Base-by-base conservation (phyloP, 169 alveolate species). In the Plasmodium gaboni region DNA sequence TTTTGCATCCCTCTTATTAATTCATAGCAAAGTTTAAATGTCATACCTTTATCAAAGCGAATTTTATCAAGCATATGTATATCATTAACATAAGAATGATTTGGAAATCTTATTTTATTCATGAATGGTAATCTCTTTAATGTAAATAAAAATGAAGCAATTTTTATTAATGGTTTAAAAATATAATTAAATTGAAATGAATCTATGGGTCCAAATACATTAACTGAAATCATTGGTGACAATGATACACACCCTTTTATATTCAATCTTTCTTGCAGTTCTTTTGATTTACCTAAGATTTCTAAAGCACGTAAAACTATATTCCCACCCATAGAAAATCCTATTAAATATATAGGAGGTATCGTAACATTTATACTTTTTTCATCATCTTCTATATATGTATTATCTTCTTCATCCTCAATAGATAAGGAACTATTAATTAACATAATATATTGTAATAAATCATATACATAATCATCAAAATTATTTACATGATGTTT, bases 241-340 rank as follows among this genome's bases (percentile, higher is more conserved):
- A 93, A 64, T 19, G 93, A 83, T 57, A 93, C 67, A 32, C 91
- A 60, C 7, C 94, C 96, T 69, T 73, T 93, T 50, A 93, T 74
- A 67, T 91, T 86, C 48, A 72, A 57, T 26, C 57, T 71, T 6
- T 42, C 15, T 8, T 48, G 57, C 22, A 68, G 73, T 44, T 61
- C 69, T 68, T 60, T 72, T 48, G 90, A 74, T 22, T 59, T 73
- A 17, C 67, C 51, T 26, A 78, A 53, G 0, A 73, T 72, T 65
- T 91, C 92, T 61, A 88, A 72, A 13, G 67, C 32, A 13, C 94
- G 17, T 28, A 91, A 59, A n/a, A 88, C 94, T 17, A 93, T 91
- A 88, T 91, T 91, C 9, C 96, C 96, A 1, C 96, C 96, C 96
- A 93, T 93, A 32, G 94, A 88, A n/a, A 91, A 50, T 7, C 96